Conservation (phyloP, 306 rosid species). For the Cucurbita ficifolia region DNA sequence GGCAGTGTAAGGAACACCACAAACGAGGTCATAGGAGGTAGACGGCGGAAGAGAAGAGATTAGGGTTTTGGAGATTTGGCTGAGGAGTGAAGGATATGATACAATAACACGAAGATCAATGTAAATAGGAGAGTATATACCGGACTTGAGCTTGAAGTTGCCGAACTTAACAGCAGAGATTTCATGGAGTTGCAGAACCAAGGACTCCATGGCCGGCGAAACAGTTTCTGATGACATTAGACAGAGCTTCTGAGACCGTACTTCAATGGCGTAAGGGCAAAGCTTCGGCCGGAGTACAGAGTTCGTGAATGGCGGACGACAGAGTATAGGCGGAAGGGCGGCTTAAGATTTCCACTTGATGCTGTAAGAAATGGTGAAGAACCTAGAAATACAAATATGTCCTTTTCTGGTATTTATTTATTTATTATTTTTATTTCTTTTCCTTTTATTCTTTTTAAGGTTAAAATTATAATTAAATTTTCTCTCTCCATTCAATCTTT, state of each 20-base stretch:
- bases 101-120: constrained; percentile 81
- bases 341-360: background rate
- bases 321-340: background rate
- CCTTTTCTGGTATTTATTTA: too few relatives aligned
- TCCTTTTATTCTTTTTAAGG: too few relatives aligned
- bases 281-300: background rate
- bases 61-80: constrained; percentile 56
- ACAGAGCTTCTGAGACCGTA: background rate
- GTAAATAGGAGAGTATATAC: constrained; percentile 81
- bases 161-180: constrained; percentile 90
- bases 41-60: constrained; percentile 46
- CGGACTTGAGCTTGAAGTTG: constrained; percentile 81
- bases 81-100: constrained; percentile 70
- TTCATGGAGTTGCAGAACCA: constrained; percentile 63
- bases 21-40: constrained; percentile 43
- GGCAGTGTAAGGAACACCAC: constrained; percentile 90
- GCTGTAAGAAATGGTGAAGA: background rate
- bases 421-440: too few relatives aligned
- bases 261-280: background rate
- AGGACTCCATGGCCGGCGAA: constrained; percentile 43
- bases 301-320: background rate
- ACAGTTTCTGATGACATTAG: constrained; percentile 3
- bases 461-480: too few relatives aligned
- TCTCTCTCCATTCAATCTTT: too few relatives aligned
- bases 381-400: background rate